These are phyloP conservation scores for Penicillium cinerascens DNA, from an alignment of 495 filamentous ascomycete genomes.

Conservation along the genomic window DNA sequence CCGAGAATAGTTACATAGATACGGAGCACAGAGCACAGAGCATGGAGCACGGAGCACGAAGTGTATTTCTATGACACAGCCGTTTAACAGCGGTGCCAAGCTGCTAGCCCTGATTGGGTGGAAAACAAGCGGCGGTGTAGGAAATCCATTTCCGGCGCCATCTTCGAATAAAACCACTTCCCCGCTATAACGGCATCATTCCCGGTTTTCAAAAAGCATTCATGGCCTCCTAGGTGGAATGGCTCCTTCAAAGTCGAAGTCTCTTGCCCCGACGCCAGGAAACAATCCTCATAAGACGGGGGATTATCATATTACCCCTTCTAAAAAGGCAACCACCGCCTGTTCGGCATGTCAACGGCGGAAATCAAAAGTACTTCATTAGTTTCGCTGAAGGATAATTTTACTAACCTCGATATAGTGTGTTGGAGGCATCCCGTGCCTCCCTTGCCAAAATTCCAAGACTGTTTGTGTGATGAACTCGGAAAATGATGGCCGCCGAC, in stretches of 20 bases:
- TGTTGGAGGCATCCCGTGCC: slow-evolving; percentile 10
- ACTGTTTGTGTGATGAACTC: slow-evolving; percentile 17
- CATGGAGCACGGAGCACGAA: no score
- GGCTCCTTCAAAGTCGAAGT: neutral
- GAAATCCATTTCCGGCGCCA: neutral
- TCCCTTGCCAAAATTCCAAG: slow-evolving; percentile 10
- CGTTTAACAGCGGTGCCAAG: neutral
- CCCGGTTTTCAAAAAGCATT: neutral
- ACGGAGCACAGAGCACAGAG: no score
- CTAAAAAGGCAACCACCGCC: neutral
- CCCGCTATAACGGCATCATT: neutral
- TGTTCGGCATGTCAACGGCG: neutral
- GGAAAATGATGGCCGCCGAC: slow-evolving; percentile 24
- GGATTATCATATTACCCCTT: neutral
- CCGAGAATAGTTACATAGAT: no score
- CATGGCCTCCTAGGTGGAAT: neutral
- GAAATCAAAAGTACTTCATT: neutral
- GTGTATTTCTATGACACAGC: neutral
- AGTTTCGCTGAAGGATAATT: neutral
- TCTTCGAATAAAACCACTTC: slow-evolving; percentile 1
- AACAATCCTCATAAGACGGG: neutral
- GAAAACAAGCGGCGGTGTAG: neutral
- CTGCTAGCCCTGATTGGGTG: neutral
- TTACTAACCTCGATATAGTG: neutral
- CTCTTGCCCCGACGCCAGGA: neutral